Percentiles rank a stretch among this genome's conserved stretches.
Evolutionary conservation across 106 monocot genomes (phyloP).

Genomic region (Apostasia shenzhenica): DNA sequence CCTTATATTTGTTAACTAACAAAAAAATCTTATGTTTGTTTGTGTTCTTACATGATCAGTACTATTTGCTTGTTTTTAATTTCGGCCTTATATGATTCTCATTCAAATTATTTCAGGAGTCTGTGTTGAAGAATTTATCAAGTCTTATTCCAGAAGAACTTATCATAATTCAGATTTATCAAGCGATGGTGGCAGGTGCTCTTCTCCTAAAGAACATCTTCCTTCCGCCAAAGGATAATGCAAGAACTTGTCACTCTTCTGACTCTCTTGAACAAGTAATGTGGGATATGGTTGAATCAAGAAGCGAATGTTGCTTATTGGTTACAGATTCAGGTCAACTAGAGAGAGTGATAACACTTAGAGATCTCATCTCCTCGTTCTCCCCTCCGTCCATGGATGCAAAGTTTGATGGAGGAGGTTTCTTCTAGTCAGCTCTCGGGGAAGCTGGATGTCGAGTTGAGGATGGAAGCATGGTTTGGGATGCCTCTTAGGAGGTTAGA

Average conservation of each 20-base stretch:
- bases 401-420: conserved; percentile 29
- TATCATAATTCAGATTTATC: background rate
- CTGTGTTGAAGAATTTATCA: conserved; percentile 20
- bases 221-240: background rate
- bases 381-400: conserved; percentile 53
- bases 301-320: conserved; percentile 22
- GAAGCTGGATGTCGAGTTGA: conserved; percentile 38
- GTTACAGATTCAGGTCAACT: conserved; percentile 25
- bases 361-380: conserved; percentile 37
- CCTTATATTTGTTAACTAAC: too few relatives aligned
- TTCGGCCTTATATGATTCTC: too few relatives aligned
- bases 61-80: too few relatives aligned
- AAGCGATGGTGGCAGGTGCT: background rate
- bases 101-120: conserved; percentile 10
- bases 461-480: conserved; percentile 18
- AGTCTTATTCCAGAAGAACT: background rate
- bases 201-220: conserved; percentile 10
- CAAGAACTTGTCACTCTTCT: conserved; percentile 8
- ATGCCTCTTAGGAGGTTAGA: background rate
- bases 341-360: conserved; percentile 24
- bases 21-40: too few relatives aligned
- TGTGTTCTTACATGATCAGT: too few relatives aligned
- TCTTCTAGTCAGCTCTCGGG: conserved; percentile 32
- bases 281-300: conserved; percentile 22
- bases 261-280: conserved; percentile 39